Evolutionary conservation across 2,329 filamentous ascomycete species (phyloP).

Genomic region (Hypomyces rosellus): DNA sequence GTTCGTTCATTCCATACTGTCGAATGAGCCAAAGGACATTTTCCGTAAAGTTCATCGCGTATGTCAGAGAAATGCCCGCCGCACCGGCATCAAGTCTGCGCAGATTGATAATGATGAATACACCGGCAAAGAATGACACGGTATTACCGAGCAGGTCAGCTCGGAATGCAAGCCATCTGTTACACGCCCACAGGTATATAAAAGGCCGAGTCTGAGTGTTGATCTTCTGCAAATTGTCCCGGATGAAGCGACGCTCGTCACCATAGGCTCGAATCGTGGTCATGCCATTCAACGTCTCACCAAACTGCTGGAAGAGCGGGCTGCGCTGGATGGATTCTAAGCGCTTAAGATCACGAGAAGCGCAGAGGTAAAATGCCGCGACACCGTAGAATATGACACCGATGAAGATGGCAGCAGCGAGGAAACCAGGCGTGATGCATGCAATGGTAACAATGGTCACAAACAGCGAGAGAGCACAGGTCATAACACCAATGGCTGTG

Average conservation of each 20-base stretch:
- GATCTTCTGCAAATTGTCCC: slow-evolving; percentile 81
- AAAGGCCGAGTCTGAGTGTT: slow-evolving; percentile 90
- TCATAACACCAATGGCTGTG: slow-evolving; percentile 71
- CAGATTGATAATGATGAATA: slow-evolving; percentile 80
- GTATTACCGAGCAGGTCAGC: slow-evolving; percentile 86
- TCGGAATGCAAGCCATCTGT: slow-evolving; percentile 91
- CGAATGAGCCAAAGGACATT: slow-evolving; percentile 96
- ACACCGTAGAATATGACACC: slow-evolving; percentile 75
- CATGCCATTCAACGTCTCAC: slow-evolving; percentile 89
- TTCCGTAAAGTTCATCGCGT: slow-evolving; percentile 94
- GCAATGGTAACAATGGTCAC: slow-evolving; percentile 87
- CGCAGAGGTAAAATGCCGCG: slow-evolving; percentile 80
- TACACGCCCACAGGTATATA: slow-evolving; percentile 93
- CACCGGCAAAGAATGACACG: slow-evolving; percentile 88
- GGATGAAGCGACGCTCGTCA: slow-evolving; percentile 85
- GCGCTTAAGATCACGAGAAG: slow-evolving; percentile 92
- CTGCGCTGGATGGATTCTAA: slow-evolving; percentile 91
- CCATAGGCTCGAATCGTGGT: slow-evolving; percentile 96
- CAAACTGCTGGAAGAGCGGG: slow-evolving; percentile 95
- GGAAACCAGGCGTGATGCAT: slow-evolving; percentile 80
- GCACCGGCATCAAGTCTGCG: slow-evolving; percentile 83
- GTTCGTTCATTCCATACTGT: slow-evolving; percentile 89
- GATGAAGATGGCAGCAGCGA: slow-evolving; percentile 83
- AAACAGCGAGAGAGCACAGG: slow-evolving; percentile 59
- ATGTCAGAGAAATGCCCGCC: slow-evolving; percentile 88